These are phyloP conservation scores for Ophiostoma pallidulum DNA, from an alignment of 2,329 filamentous ascomycete genomes.

Conservation along the genomic window DNA sequence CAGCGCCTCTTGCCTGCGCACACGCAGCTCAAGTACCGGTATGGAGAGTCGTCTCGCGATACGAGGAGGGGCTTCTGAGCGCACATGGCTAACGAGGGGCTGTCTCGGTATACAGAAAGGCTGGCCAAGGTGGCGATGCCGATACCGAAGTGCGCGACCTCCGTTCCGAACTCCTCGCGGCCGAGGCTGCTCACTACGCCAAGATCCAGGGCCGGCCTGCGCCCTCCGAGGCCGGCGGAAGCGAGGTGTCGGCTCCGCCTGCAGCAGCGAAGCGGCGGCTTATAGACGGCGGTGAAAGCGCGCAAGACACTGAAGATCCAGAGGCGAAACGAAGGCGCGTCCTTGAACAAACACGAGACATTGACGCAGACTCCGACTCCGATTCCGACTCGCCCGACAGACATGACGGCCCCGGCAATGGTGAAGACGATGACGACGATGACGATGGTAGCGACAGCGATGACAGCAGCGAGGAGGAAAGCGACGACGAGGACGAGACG, in stretches of 20 bases:
- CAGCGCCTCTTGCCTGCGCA: conserved; percentile 91
- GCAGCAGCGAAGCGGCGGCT: conserved; percentile 12
- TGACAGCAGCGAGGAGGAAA: conserved; percentile 58
- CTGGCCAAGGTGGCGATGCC: conserved; percentile 80
- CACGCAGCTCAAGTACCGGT: conserved; percentile 82
- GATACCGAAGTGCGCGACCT: conserved; percentile 59
- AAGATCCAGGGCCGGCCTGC: conserved; percentile 62
- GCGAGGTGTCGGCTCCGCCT: conserved; percentile 19
- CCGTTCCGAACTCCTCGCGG: conserved; percentile 77
- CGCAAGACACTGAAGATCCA: conserved; percentile 60
- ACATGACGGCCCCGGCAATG: conserved; percentile 59
- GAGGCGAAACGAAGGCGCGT: conserved; percentile 80
- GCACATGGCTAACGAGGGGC: no score
- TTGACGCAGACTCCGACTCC: conserved; percentile 65
- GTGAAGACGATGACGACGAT: conserved; percentile 67
- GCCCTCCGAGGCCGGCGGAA: conserved; percentile 33
- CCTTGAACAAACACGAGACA: conserved; percentile 76
- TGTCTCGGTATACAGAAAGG: conserved; percentile 45
- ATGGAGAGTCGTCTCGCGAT: no score
- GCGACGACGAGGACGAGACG: conserved; percentile 65
- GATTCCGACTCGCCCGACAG: conserved; percentile 51
- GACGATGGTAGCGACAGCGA: conserved; percentile 53
- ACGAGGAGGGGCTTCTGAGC: no score
- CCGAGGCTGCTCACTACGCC: conserved; percentile 78
- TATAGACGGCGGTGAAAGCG: conserved; percentile 20